Conservation (phyloP, 441 rosid species). For the Croton setiger region DNA sequence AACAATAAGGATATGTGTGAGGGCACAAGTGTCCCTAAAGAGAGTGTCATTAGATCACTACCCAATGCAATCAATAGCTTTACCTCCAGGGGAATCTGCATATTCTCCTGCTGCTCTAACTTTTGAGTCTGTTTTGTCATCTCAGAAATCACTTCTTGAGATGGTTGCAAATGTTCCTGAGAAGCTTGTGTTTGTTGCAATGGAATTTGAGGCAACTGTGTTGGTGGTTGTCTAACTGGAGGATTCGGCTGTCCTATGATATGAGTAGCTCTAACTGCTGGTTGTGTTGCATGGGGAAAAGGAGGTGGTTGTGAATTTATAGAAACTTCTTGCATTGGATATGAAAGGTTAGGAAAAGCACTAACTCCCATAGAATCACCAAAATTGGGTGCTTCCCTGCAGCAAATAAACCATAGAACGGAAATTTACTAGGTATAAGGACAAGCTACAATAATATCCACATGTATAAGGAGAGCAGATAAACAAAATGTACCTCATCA, state of each 20-base stretch:
- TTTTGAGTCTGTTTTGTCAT: slow-evolving; percentile 36
- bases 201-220: slow-evolving; percentile 41
- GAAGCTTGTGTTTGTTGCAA: slow-evolving; percentile 30
- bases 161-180: slow-evolving; percentile 41
- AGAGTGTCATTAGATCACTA: not conserved
- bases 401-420: slow-evolving; percentile 17
- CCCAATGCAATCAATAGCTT: slow-evolving; percentile 1
- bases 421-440: slow-evolving; percentile 10
- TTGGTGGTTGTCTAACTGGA: slow-evolving; percentile 34
- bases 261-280: slow-evolving; percentile 35
- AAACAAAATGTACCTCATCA: slow-evolving; percentile 25
- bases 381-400: slow-evolving; percentile 38
- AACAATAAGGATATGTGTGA: not conserved
- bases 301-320: slow-evolving; percentile 41
- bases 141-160: slow-evolving; percentile 40
- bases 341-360: slow-evolving; percentile 42
- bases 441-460: slow-evolving; percentile 13
- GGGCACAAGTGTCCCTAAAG: not conserved
- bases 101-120: slow-evolving; percentile 40
- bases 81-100: slow-evolving; percentile 37
- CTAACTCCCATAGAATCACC: slow-evolving; percentile 40
- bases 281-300: slow-evolving; percentile 41
- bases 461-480: not conserved
- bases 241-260: slow-evolving; percentile 38
- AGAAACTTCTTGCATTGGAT: slow-evolving; percentile 43